Evolutionary conservation across 139 green algal species (phyloP).

Genomic region (Volvox reticuliferus): DNA sequence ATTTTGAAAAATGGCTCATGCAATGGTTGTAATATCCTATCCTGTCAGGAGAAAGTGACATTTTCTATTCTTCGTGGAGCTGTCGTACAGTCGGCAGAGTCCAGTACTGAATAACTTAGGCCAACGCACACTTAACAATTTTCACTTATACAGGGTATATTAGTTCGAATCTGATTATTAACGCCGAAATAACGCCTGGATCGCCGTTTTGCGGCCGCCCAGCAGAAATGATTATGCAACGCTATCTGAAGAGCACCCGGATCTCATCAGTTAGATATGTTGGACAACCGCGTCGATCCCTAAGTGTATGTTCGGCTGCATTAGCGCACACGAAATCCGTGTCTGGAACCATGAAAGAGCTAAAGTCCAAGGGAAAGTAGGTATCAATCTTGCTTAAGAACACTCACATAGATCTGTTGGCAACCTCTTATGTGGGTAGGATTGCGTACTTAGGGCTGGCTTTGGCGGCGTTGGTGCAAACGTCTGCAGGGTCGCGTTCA

Average conservation of each 20-base stretch:
- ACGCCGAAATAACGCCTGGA: no score
- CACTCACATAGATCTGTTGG: neutral
- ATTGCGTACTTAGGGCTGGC: no score
- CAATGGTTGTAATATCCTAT: no score
- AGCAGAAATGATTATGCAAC: conserved; percentile 33
- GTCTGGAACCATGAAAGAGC: conserved; percentile 69
- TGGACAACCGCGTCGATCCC: neutral
- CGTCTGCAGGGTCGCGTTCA: conserved; percentile 83
- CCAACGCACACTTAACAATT: no score
- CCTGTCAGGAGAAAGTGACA: no score
- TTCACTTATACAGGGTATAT: no score
- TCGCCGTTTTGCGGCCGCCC: neutral
- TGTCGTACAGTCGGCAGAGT: no score
- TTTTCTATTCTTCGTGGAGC: no score
- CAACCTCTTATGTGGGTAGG: neutral
- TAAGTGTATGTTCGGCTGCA: conserved; percentile 13
- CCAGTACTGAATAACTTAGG: no score
- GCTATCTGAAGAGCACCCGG: neutral
- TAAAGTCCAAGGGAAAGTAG: conserved; percentile 73
- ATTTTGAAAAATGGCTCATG: no score
- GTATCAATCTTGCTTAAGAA: neutral
- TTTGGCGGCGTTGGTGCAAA: neutral
- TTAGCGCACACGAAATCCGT: conserved; percentile 52
- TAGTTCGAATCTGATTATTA: no score
- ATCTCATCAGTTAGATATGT: neutral